Base-by-base conservation (phyloP, 495 filamentous ascomycete genomes). In the Penicillium antarcticum region DNA sequence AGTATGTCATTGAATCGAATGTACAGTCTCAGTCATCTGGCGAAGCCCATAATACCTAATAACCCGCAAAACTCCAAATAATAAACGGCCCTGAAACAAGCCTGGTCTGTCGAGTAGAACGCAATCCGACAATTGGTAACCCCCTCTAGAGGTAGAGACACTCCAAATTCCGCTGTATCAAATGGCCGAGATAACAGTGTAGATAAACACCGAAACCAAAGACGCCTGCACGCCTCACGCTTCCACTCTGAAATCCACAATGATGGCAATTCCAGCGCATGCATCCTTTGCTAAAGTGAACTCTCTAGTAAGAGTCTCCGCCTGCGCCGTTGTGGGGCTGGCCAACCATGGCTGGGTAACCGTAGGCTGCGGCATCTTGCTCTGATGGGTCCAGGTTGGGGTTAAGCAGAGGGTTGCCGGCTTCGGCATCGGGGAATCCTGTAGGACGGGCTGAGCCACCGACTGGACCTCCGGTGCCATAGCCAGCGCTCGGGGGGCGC, bases 401-500 rank as follows among this genome's bases (percentile, higher is more conserved):
- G 41, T 80, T 82, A 45, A 87, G 70, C 51, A 82, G 81, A 50
- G 69, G 80, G 62, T 80, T 77, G 37, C 76, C 66, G 40, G 80
- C 82, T 52, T 84, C 80, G n/a, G 77, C 59, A 45, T 80, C 80
- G 35, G 77, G 72, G 61, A 85, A 89, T 6, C 62, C 63, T 3
- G 70, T 61, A 5, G 74, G 64, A 43, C 77, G 75, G 21, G 76
- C 70, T 52, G 37, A 13, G 42, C 76, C 73, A 26, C 79, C 79
- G 16, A 74, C 72, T 21, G 73, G 68, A 12, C 75, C 74, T 49
- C 71, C 71, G 34, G 71, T 67, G 36, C 78, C 80, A 58, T 86
- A 88, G 14, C 85, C 85, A 61, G 87, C 87, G 69, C 87, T 88
- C 39, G 73, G 73, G 39, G 87, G 86, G 51, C 85, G 77, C 67